Conservation (phyloP, 257 asterid genomes). For the Avicennia marina region DNA sequence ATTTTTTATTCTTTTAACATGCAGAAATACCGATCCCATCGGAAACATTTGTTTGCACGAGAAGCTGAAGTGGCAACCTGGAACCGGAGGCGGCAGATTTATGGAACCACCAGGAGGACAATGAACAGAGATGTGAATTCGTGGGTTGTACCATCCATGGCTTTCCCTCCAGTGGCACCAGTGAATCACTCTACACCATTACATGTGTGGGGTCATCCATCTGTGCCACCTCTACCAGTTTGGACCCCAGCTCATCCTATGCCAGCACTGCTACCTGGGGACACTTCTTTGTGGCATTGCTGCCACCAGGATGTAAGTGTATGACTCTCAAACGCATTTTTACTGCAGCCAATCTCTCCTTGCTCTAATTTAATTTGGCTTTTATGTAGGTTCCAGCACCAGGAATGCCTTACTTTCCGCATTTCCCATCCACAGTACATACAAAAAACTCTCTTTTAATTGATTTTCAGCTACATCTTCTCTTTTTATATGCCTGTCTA, state of each 20-base stretch:
- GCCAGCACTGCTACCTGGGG: slow-evolving; percentile 25
- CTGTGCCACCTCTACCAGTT: slow-evolving; percentile 19
- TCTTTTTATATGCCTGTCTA: too few relatives aligned
- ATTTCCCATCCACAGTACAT: slow-evolving; percentile 42
- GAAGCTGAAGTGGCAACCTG: slow-evolving; percentile 85
- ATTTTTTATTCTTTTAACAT: slow-evolving; percentile 10
- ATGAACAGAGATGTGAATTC: slow-evolving; percentile 48
- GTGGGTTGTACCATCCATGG: slow-evolving; percentile 64
- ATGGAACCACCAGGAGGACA: slow-evolving; percentile 27
- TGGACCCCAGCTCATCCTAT: slow-evolving; percentile 26
- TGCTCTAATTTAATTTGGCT: slow-evolving; percentile 3
- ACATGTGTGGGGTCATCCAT: slow-evolving; percentile 89
- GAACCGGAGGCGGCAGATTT: slow-evolving; percentile 62
- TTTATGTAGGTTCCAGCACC: slow-evolving; percentile 54
- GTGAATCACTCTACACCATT: slow-evolving; percentile 66
- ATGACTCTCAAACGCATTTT: not conserved
- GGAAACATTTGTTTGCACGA: slow-evolving; percentile 69
- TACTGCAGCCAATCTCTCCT: not conserved
- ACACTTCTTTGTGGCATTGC: slow-evolving; percentile 59
- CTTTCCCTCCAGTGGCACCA: slow-evolving; percentile 57
- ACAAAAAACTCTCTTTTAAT: too few relatives aligned
- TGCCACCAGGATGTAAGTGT: slow-evolving; percentile 57
- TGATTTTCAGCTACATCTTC: too few relatives aligned
- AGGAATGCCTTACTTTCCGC: slow-evolving; percentile 61
- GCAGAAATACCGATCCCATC: slow-evolving; percentile 88